Conservation (phyloP, 495 filamentous ascomycete genomes). For the Corynascus novoguineensis region DNA sequence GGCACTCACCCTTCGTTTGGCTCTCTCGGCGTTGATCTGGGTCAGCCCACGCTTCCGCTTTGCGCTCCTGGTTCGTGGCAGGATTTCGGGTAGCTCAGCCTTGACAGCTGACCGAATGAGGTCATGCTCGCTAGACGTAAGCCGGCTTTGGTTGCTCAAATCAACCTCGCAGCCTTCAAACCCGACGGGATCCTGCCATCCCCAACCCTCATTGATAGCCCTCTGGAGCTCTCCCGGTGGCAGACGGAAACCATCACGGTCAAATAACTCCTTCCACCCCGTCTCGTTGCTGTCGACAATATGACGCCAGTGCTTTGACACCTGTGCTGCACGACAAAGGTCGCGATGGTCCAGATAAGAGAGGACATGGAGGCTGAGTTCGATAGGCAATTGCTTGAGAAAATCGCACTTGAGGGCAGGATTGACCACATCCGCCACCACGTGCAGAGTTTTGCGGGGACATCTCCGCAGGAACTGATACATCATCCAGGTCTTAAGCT, state of each 20-base stretch:
- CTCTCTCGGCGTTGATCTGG: slow-evolving; percentile 41
- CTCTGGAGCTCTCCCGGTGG: slow-evolving; percentile 78
- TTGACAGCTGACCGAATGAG: slow-evolving; percentile 35
- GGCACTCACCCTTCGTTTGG: slow-evolving; percentile 48
- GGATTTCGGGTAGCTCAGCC: slow-evolving; percentile 28
- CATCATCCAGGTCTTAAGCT: slow-evolving; percentile 91
- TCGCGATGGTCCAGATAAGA: slow-evolving; percentile 81
- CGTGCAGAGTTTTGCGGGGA: slow-evolving; percentile 80
- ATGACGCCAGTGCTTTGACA: slow-evolving; percentile 88
- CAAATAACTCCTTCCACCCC: slow-evolving; percentile 91
- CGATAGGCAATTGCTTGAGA: slow-evolving; percentile 70
- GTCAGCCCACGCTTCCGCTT: slow-evolving; percentile 41
- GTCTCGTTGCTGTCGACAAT: slow-evolving; percentile 89
- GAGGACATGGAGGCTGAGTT: slow-evolving; percentile 81
- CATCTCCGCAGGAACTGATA: slow-evolving; percentile 89
- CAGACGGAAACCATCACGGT: slow-evolving; percentile 71
- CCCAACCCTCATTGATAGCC: slow-evolving; percentile 93
- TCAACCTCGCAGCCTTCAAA: slow-evolving; percentile 73
- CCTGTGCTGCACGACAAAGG: slow-evolving; percentile 86
- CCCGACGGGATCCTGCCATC: slow-evolving; percentile 87
- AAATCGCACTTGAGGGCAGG: slow-evolving; percentile 97
- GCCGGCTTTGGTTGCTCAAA: slow-evolving; percentile 50
- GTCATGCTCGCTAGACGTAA: slow-evolving; percentile 47
- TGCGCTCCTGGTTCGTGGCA: slow-evolving; percentile 28
- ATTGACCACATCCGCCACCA: slow-evolving; percentile 89